A percentile compares a stretch with the other conserved stretches of the same genome.
Conservation (phyloP, 371 early-diverging fungal species). For the Capillidium rhysosporum region DNA sequence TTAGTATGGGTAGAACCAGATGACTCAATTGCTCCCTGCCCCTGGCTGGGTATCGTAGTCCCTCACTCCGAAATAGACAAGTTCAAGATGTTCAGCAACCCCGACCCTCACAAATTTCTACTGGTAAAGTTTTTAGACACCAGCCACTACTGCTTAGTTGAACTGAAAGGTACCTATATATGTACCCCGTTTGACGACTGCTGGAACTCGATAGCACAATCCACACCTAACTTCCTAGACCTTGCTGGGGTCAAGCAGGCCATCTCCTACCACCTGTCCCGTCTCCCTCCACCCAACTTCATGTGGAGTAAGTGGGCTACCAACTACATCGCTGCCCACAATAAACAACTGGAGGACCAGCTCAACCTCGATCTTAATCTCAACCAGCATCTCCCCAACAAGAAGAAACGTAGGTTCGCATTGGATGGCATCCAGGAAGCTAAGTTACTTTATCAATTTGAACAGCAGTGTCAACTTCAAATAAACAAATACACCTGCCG, state of each 20-base stretch:
- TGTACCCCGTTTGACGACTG: neutral
- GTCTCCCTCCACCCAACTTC: neutral
- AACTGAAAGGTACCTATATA: neutral
- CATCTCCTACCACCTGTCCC: neutral
- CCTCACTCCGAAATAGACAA: neutral
- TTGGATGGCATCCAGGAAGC: neutral
- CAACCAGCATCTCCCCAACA: neutral
- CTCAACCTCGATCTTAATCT: neutral
- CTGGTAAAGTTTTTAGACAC: neutral
- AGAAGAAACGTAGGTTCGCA: neutral
- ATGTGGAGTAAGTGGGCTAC: neutral
- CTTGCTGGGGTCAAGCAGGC: neutral
- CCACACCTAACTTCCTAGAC: neutral
- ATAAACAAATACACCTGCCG: neutral
- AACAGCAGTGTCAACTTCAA: neutral
- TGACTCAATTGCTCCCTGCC: neutral
- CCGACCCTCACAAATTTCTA: neutral
- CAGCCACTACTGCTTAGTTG: neutral
- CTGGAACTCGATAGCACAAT: neutral
- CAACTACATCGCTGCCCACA: neutral
- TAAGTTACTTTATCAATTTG: neutral
- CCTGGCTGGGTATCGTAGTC: neutral
- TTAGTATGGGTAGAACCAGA: neutral
- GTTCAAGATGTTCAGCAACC: neutral
- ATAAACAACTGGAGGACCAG: neutral